A percentile compares a stretch with the other conserved stretches of the same genome.
phyloP scores from a whole-genome alignment of 805 yeast species.

The Nakazawaea sp. region DNA sequence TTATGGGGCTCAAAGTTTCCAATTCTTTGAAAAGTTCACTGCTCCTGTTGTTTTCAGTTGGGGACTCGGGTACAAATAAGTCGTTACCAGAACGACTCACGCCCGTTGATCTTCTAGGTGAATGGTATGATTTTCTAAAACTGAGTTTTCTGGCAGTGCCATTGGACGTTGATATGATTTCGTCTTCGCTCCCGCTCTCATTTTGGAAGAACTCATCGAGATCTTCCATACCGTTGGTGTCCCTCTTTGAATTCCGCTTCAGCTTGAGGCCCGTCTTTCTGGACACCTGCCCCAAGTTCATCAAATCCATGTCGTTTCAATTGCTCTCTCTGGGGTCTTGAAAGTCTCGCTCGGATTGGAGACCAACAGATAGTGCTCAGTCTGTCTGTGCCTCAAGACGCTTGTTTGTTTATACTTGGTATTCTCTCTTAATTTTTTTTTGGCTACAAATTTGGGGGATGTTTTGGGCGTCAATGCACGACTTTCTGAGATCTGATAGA shows the following conservation, averaged over 20 bases:
- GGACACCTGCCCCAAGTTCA: constrained; percentile 50
- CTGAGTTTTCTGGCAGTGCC: constrained; percentile 3
- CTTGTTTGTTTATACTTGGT: too few relatives aligned
- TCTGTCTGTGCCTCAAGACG: too few relatives aligned
- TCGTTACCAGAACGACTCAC: too few relatives aligned
- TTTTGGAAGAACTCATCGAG: constrained; percentile 54
- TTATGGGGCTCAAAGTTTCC: constrained; percentile 14
- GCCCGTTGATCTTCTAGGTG: too few relatives aligned
- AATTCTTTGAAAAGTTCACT: constrained; percentile 9
- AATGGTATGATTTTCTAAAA: neutral
- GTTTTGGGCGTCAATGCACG: neutral
- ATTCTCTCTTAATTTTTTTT: too few relatives aligned
- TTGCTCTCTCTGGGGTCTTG: too few relatives aligned
- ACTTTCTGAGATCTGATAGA: neutral
- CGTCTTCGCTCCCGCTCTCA: constrained; percentile 12
- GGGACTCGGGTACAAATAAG: too few relatives aligned
- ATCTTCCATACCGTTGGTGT: constrained; percentile 61
- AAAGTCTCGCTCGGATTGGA: too few relatives aligned
- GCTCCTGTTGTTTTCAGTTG: too few relatives aligned
- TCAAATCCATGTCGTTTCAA: constrained; percentile 36
- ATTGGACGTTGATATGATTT: too few relatives aligned
- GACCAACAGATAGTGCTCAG: too few relatives aligned
- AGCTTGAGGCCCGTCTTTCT: constrained; percentile 60
- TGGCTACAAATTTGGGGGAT: too few relatives aligned
- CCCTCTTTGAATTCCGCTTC: constrained; percentile 39